These are phyloP conservation scores for Cryoendolithus antarcticus DNA, from an alignment of 2,329 filamentous ascomycete species.

Conservation along the genomic window DNA sequence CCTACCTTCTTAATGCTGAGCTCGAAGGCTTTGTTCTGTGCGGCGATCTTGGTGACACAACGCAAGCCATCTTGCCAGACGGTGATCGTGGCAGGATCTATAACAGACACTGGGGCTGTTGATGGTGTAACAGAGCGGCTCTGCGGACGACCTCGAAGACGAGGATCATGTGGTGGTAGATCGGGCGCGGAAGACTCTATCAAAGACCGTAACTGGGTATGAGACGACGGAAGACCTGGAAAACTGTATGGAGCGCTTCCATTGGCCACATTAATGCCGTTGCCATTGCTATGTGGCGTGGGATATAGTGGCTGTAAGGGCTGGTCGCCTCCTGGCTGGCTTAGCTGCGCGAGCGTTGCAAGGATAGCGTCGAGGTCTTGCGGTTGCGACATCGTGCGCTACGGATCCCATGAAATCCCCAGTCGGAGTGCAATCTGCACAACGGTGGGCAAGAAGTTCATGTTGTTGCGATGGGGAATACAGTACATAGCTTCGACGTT, in stretches of 20 bases:
- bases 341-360: constrained; percentile 21
- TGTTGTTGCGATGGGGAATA: too few relatives aligned
- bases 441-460: too few relatives aligned
- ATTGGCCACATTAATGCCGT: neutral
- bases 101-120: constrained; percentile 7
- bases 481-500: too few relatives aligned
- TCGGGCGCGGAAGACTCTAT: too few relatives aligned
- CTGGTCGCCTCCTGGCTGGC: constrained; percentile 5
- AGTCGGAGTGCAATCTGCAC: too few relatives aligned
- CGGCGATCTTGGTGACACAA: constrained; percentile 34
- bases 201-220: neutral
- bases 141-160: constrained; percentile 9
- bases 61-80: constrained; percentile 36
- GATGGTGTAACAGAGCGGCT: constrained; percentile 8
- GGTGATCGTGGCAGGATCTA: constrained; percentile 36
- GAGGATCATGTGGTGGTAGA: constrained; percentile 2
- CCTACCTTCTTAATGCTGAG: constrained; percentile 28
- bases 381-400: constrained; percentile 3
- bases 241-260: neutral
- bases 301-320: neutral
- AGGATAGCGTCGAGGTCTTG: constrained; percentile 23
- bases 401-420: neutral
- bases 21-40: constrained; percentile 31
- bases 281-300: neutral
- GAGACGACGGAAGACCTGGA: neutral